Evolutionary conservation across 805 yeast genomes (phyloP).

Genomic region (Saccharomycopsis sp.): DNA sequence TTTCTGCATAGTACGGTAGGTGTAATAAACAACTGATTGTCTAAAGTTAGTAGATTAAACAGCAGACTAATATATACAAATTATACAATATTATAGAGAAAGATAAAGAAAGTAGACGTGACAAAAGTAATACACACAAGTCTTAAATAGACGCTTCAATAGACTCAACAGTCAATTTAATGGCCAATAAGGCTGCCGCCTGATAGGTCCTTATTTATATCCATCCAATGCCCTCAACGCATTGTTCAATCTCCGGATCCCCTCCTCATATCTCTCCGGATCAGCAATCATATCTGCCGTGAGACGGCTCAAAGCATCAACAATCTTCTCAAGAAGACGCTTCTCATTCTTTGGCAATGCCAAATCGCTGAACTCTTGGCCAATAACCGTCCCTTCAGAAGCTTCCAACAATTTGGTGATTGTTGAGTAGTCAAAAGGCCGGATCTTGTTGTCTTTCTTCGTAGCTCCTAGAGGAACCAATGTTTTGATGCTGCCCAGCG

Average conservation of each 20-base stretch:
- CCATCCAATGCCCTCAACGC: slow-evolving; percentile 89
- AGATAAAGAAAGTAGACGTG: too few relatives aligned
- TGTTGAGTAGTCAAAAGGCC: slow-evolving; percentile 24
- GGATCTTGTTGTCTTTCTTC: slow-evolving; percentile 1
- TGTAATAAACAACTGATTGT: too few relatives aligned
- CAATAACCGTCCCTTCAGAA: slow-evolving; percentile 55
- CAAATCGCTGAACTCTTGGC: slow-evolving; percentile 66
- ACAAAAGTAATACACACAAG: too few relatives aligned
- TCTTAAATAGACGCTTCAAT: too few relatives aligned
- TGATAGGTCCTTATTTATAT: slow-evolving; percentile 38
- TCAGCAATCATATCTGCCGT: slow-evolving; percentile 90
- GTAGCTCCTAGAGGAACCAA: not conserved
- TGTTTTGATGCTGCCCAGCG: not conserved
- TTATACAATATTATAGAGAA: too few relatives aligned
- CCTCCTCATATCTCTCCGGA: slow-evolving; percentile 72
- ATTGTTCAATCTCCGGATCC: slow-evolving; percentile 68
- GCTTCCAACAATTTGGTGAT: slow-evolving; percentile 48
- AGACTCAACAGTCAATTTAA: too few relatives aligned
- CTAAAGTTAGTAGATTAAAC: too few relatives aligned
- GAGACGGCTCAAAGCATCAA: slow-evolving; percentile 76
- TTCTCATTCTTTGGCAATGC: slow-evolving; percentile 73
- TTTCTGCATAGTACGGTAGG: too few relatives aligned
- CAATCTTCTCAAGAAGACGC: slow-evolving; percentile 73
- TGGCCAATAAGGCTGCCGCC: too few relatives aligned
- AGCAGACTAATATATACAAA: too few relatives aligned